Conservation (phyloP, 1,284 basidiomycete genomes). For the Inonotus obliquus region DNA sequence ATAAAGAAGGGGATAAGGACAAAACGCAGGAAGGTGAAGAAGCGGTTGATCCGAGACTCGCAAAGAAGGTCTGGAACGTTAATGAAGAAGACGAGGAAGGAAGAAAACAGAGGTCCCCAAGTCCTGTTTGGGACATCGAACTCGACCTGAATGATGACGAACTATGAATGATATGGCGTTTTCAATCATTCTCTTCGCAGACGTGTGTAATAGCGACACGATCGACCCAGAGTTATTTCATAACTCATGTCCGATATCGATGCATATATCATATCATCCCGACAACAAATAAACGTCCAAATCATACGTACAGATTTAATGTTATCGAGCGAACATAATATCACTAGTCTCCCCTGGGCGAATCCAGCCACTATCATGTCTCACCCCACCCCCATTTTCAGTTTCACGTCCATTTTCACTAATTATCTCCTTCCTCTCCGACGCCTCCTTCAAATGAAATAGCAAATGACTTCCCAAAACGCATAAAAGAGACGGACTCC, state of each 20-base stretch:
- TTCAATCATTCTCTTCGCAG: too few species aligned
- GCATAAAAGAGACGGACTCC: background rate
- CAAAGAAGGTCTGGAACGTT: background rate
- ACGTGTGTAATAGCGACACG: too few species aligned
- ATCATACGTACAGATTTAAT: too few species aligned
- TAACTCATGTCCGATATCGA: too few species aligned
- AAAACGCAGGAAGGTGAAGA: slow-evolving; percentile 19
- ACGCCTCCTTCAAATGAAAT: background rate
- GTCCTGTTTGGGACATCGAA: slow-evolving; percentile 62
- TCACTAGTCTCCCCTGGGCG: background rate
- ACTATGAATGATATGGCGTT: background rate
- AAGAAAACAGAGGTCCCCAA: slow-evolving; percentile 29
- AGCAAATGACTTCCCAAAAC: background rate
- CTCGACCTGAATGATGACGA: slow-evolving; percentile 35
- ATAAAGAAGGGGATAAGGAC: background rate
- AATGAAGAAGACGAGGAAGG: slow-evolving; percentile 20
- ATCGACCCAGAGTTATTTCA: too few species aligned
- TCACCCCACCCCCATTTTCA: too few species aligned
- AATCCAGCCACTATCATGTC: background rate
- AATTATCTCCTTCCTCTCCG: background rate
- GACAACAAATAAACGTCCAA: too few species aligned
- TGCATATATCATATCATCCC: too few species aligned
- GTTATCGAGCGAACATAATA: background rate
- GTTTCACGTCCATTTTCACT: background rate
- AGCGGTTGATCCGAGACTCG: slow-evolving; percentile 19